A percentile compares a stretch with the other conserved stretches of the same genome.
phyloP scores from a whole-genome alignment of 257 asterid genomes.

The Echium plantagineum region DNA sequence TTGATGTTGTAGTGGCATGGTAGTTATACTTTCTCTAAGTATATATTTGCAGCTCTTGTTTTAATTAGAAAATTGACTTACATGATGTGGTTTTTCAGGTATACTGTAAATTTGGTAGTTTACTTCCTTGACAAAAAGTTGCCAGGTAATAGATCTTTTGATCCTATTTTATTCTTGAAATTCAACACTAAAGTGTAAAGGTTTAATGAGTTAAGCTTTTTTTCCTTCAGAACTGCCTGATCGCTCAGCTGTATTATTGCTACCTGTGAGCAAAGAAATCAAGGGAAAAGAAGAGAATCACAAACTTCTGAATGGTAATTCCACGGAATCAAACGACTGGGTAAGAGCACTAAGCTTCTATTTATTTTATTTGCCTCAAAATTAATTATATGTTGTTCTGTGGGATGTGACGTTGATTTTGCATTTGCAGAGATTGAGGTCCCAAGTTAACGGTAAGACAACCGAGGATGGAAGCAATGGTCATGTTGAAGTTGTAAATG shows the following conservation, averaged over 20 bases:
- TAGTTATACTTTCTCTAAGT: slow-evolving; percentile 12
- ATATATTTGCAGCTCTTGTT: background rate
- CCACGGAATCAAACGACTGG: slow-evolving; percentile 69
- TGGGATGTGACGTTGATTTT: slow-evolving; percentile 5
- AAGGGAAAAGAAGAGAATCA: slow-evolving; percentile 66
- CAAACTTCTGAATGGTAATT: slow-evolving; percentile 67
- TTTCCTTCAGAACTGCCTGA: slow-evolving; percentile 62
- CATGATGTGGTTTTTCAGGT: slow-evolving; percentile 36
- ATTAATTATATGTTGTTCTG: background rate
- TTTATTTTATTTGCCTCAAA: background rate
- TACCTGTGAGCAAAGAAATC: slow-evolving; percentile 63
- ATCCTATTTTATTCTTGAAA: background rate
- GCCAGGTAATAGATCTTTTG: slow-evolving; percentile 41
- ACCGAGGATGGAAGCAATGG: slow-evolving; percentile 69
- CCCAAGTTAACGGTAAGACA: slow-evolving; percentile 85
- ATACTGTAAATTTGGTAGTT: slow-evolving; percentile 87
- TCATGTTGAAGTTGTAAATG: slow-evolving; percentile 63
- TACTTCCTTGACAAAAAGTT: slow-evolving; percentile 78
- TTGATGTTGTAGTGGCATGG: slow-evolving; percentile 97
- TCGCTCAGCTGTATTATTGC: slow-evolving; percentile 44
- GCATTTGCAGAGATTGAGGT: slow-evolving; percentile 61
- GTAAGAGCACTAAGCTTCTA: slow-evolving; percentile 22
- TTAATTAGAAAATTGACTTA: background rate
- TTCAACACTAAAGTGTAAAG: background rate
- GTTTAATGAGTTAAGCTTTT: background rate